Conservation (phyloP, 2,329 filamentous ascomycete species). For the Colletotrichum horii region DNA sequence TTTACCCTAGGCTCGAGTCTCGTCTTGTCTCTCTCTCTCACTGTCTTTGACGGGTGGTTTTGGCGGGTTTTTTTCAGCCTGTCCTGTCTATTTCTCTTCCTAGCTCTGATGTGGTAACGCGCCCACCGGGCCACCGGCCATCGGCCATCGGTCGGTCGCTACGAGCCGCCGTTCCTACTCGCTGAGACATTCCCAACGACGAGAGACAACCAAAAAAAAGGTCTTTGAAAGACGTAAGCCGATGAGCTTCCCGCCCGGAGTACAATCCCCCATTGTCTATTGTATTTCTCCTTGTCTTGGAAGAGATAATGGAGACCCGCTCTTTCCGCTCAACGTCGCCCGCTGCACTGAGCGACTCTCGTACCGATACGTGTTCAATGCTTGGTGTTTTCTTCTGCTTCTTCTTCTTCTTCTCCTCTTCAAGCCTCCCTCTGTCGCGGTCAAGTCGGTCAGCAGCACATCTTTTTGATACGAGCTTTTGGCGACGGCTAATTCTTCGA, state of each 20-base stretch:
- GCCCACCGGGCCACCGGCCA: background rate
- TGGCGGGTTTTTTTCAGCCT: background rate
- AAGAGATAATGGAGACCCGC: background rate
- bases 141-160: background rate
- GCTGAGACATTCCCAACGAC: conserved; percentile 1
- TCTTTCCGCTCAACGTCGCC: background rate
- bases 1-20: background rate
- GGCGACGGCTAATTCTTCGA: background rate
- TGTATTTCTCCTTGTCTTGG: background rate
- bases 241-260: background rate
- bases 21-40: background rate
- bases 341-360: background rate
- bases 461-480: background rate
- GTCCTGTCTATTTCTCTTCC: background rate
- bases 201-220: background rate
- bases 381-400: background rate
- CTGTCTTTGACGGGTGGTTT: background rate
- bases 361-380: background rate
- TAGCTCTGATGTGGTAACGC: background rate
- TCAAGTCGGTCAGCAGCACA: background rate
- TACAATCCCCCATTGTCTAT: background rate
- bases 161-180: conserved; percentile 8
- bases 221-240: background rate
- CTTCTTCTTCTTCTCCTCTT: background rate
- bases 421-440: background rate